A percentile compares a stretch with the other conserved stretches of the same genome.
phyloP scores from a whole-genome alignment of 768 basidiomycete genomes.

The Pleurotus platypus region DNA sequence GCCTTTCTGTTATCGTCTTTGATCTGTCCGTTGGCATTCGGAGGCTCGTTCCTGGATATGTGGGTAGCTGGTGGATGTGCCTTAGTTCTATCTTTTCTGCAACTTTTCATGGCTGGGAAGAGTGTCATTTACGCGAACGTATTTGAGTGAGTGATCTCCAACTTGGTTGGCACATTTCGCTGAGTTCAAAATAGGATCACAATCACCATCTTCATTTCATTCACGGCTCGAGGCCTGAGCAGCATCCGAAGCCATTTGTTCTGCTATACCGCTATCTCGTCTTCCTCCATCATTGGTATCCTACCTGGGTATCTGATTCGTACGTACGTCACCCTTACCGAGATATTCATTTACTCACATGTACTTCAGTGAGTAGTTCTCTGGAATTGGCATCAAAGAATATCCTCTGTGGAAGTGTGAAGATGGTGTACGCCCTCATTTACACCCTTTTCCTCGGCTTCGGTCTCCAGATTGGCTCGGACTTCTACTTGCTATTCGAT shows the following conservation, averaged over 20 bases:
- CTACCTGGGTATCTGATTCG: conserved; percentile 86
- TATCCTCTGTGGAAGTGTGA: conserved; percentile 79
- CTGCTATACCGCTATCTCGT: conserved; percentile 91
- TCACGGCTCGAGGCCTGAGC: conserved; percentile 76
- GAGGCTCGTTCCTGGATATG: conserved; percentile 82
- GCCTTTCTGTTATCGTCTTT: conserved; percentile 70
- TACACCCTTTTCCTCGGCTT: conserved; percentile 85
- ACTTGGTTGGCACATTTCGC: neutral
- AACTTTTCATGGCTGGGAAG: conserved; percentile 70
- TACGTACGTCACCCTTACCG: conserved; percentile 28
- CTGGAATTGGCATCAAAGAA: conserved; percentile 84
- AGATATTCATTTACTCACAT: neutral
- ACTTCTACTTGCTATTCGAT: conserved; percentile 74
- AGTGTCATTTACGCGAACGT: conserved; percentile 85
- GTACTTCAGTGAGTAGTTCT: conserved; percentile 63
- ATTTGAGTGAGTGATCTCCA: conserved; percentile 64
- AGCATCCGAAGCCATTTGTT: conserved; percentile 76
- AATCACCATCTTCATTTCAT: conserved; percentile 77
- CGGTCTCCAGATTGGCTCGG: conserved; percentile 80
- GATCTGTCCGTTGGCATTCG: conserved; percentile 84
- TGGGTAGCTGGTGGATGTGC: conserved; percentile 74
- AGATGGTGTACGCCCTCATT: conserved; percentile 87
- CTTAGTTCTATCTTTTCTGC: conserved; percentile 63
- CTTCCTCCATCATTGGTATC: conserved; percentile 82
- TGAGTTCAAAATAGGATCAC: conserved; percentile 56